A percentile compares a stretch with the other conserved stretches of the same genome.
phyloP scores from a whole-genome alignment of 495 filamentous ascomycete species.

The Daldinia caldariorum region DNA sequence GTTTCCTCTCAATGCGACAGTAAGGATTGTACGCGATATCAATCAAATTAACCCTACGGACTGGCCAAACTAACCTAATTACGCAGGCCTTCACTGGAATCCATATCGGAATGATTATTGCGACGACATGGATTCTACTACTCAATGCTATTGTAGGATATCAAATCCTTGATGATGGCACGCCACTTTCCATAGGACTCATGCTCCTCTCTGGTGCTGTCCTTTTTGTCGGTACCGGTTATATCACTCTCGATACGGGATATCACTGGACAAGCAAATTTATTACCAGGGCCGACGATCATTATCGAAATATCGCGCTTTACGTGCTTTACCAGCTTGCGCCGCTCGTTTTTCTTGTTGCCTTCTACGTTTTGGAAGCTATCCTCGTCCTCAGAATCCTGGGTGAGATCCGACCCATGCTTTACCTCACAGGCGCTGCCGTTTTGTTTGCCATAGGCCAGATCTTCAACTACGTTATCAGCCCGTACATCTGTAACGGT shows the following conservation, averaged over 20 bases:
- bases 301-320: slow-evolving; percentile 82
- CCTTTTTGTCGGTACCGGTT: slow-evolving; percentile 91
- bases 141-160: slow-evolving; percentile 93
- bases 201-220: slow-evolving; percentile 72
- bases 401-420: slow-evolving; percentile 86
- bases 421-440: slow-evolving; percentile 77
- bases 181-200: slow-evolving; percentile 79
- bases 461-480: slow-evolving; percentile 94
- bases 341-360: slow-evolving; percentile 85
- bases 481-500: slow-evolving; percentile 85
- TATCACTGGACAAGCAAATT: slow-evolving; percentile 87
- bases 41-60: neutral
- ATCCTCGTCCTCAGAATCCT: slow-evolving; percentile 84
- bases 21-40: slow-evolving; percentile 68
- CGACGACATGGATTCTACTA: slow-evolving; percentile 89
- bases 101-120: slow-evolving; percentile 88
- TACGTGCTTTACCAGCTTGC: slow-evolving; percentile 94
- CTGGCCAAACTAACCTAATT: slow-evolving; percentile 24
- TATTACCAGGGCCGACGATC: slow-evolving; percentile 59
- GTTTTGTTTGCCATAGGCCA: slow-evolving; percentile 91
- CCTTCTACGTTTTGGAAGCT: slow-evolving; percentile 83
- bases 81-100: slow-evolving; percentile 87
- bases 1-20: slow-evolving; percentile 75
- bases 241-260: slow-evolving; percentile 93
- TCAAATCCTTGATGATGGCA: slow-evolving; percentile 94